A percentile compares a stretch with the other conserved stretches of the same genome.
phyloP scores from a whole-genome alignment of 768 basidiomycete species.

The Pisolithus marmoratus region DNA sequence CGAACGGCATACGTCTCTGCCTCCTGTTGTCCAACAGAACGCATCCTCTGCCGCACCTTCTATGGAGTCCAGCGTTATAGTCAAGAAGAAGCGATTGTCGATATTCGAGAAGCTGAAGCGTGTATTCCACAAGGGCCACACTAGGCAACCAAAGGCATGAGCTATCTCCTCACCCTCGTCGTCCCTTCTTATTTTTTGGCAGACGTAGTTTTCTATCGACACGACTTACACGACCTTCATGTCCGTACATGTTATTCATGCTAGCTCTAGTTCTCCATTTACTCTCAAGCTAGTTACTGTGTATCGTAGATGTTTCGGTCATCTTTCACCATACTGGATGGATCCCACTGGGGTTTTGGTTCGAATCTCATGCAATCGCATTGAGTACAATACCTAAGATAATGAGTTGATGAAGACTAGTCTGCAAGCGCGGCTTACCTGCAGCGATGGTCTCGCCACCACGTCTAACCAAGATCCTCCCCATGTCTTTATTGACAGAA shows the following conservation, averaged over 20 bases:
- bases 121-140: constrained; percentile 48
- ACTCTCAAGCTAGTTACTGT: not conserved
- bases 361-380: constrained; percentile 24
- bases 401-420: constrained; percentile 1
- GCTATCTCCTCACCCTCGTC: not conserved
- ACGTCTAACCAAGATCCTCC: constrained; percentile 78
- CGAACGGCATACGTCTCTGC: not conserved
- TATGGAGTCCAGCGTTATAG: constrained; percentile 31
- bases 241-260: not conserved
- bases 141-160: constrained; percentile 30
- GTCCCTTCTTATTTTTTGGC: not conserved
- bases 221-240: not conserved
- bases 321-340: not conserved
- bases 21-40: not conserved
- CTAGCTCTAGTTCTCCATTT: not conserved
- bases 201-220: not conserved
- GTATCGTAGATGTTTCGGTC: too few relatives aligned
- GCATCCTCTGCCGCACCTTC: constrained; percentile 22
- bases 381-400: constrained; percentile 40
- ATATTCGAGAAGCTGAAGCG: constrained; percentile 49
- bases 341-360: not conserved
- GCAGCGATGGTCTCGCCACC: constrained; percentile 94
- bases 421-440: constrained; percentile 38
- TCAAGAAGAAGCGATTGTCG: constrained; percentile 47
- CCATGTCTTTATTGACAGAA: constrained; percentile 91